Conservation (phyloP, 768 basidiomycete species). For the Lactarius hengduanensis region DNA sequence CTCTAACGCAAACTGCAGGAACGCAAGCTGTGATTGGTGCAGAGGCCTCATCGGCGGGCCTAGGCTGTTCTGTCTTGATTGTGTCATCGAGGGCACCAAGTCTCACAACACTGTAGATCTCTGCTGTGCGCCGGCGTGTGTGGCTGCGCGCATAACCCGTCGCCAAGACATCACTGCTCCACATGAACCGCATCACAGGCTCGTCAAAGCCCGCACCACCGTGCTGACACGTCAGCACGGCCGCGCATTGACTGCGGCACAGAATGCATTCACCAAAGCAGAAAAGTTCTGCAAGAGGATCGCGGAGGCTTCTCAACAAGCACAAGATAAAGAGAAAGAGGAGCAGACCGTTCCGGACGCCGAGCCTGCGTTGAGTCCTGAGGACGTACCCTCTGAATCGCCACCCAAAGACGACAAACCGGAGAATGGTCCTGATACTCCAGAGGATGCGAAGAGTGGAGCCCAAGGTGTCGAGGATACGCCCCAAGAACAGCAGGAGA, state of each 20-base stretch:
- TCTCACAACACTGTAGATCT: slow-evolving; percentile 33
- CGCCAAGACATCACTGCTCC: slow-evolving; percentile 27
- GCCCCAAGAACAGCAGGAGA: neutral
- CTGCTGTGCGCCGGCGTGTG: slow-evolving; percentile 33
- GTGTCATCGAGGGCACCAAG: slow-evolving; percentile 25
- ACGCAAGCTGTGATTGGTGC: slow-evolving; percentile 33
- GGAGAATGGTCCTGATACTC: neutral
- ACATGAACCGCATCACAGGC: slow-evolving; percentile 36
- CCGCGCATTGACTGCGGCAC: neutral
- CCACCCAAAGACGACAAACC: neutral
- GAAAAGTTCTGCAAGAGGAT: slow-evolving; percentile 4
- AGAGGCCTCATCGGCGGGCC: slow-evolving; percentile 32
- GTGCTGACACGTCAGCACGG: slow-evolving; percentile 7
- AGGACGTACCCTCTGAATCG: neutral
- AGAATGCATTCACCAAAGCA: slow-evolving; percentile 9
- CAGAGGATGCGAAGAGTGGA: neutral
- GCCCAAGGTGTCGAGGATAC: neutral
- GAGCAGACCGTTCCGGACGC: neutral
- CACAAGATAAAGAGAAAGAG: neutral
- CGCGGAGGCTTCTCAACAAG: neutral
- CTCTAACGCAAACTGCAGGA: slow-evolving; percentile 13
- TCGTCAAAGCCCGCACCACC: slow-evolving; percentile 34
- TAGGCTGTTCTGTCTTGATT: slow-evolving; percentile 37
- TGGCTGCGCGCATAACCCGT: slow-evolving; percentile 22
- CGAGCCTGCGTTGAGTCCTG: neutral